Conservation (phyloP, 2,329 filamentous ascomycete genomes). For the Zasmidium angulare region DNA sequence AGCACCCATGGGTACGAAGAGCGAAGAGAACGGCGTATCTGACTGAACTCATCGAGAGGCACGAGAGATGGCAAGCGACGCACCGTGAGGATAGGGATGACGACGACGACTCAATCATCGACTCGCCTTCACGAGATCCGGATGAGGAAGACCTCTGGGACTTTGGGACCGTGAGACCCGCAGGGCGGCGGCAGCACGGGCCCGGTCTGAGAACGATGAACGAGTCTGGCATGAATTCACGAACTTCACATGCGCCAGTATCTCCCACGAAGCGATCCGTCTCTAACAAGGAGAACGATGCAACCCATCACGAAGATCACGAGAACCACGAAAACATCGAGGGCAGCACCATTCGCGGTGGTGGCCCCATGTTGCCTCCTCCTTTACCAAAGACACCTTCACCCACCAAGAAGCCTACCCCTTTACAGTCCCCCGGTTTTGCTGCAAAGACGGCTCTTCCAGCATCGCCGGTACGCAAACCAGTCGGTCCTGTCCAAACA, state of each 20-base stretch:
- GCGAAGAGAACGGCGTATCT: slow-evolving; percentile 96
- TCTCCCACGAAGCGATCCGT: slow-evolving; percentile 35
- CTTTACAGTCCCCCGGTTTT: slow-evolving; percentile 38
- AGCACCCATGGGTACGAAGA: slow-evolving; percentile 84
- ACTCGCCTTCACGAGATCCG: slow-evolving; percentile 43
- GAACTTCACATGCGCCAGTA: slow-evolving; percentile 48
- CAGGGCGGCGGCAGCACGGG: slow-evolving; percentile 57
- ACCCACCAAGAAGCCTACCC: slow-evolving; percentile 40
- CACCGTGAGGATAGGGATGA: slow-evolving; percentile 71
- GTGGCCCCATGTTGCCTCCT: slow-evolving; percentile 35
- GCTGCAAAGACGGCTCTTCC: slow-evolving; percentile 48
- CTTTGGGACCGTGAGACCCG: slow-evolving; percentile 89
- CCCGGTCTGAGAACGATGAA: slow-evolving; percentile 71
- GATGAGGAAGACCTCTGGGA: slow-evolving; percentile 93
- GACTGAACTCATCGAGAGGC: slow-evolving; percentile 90
- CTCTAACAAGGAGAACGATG: slow-evolving; percentile 36
- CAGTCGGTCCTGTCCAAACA: slow-evolving; percentile 31
- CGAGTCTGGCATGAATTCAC: slow-evolving; percentile 75
- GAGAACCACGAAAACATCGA: slow-evolving; percentile 37
- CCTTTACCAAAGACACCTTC: slow-evolving; percentile 41
- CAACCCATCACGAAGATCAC: slow-evolving; percentile 1
- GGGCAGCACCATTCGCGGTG: slow-evolving; percentile 11
- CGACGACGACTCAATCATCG: slow-evolving; percentile 54
- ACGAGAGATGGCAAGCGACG: slow-evolving; percentile 81
- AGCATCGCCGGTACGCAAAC: slow-evolving; percentile 46